Evolutionary conservation across 1,284 basidiomycete species (phyloP).

Genomic region (Lentinula novae-zelandiae): DNA sequence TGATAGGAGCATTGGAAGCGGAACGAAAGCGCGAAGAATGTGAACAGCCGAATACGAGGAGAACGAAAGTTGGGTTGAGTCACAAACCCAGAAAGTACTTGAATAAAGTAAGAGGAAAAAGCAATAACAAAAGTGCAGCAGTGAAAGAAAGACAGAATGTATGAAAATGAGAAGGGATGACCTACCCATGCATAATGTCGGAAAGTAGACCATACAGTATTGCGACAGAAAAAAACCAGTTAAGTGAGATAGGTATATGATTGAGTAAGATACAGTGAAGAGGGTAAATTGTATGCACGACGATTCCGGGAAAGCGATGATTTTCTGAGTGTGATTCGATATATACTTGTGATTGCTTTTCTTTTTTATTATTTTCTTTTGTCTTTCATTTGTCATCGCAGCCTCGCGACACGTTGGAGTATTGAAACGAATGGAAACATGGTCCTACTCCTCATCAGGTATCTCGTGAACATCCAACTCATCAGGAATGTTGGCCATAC

Average conservation of each 20-base stretch:
- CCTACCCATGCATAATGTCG: not conserved
- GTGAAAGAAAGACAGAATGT: not conserved
- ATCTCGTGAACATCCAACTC: constrained; percentile 37
- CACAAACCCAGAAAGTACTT: too few species aligned
- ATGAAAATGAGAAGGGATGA: not conserved
- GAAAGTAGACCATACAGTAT: not conserved
- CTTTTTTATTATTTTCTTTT: too few species aligned
- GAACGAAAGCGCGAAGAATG: too few species aligned
- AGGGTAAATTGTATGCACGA: not conserved
- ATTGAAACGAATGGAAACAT: not conserved
- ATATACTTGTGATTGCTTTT: not conserved
- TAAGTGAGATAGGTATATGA: not conserved
- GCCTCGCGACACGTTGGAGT: not conserved
- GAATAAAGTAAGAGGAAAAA: too few species aligned
- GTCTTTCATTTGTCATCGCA: not conserved
- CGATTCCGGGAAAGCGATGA: not conserved
- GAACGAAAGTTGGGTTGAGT: too few species aligned
- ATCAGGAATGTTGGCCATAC: constrained; percentile 45
- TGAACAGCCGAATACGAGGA: too few species aligned
- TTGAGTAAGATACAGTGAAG: constrained; percentile 4
- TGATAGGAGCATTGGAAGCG: too few species aligned
- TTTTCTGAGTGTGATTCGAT: not conserved
- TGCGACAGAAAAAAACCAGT: not conserved
- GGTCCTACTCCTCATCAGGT: constrained; percentile 35
- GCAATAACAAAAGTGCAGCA: too few species aligned